phyloP scores from a whole-genome alignment of 768 basidiomycete genomes.

The Tricholoma hemisulphureum region DNA sequence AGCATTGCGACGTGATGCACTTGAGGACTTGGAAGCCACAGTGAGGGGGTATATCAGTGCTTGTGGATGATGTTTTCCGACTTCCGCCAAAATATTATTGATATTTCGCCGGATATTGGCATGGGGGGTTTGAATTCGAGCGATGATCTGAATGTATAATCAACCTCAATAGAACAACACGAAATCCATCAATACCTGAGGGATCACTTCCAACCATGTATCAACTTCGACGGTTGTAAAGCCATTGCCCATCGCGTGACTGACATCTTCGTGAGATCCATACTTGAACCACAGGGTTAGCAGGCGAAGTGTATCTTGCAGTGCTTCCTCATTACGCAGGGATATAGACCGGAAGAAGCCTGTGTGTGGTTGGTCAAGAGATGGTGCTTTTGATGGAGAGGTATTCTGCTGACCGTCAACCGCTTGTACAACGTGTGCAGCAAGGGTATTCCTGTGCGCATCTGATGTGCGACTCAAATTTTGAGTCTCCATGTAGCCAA shows the following conservation, averaged over 20 bases:
- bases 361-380: conserved; percentile 26
- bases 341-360: conserved; percentile 96
- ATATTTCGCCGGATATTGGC: conserved; percentile 85
- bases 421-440: conserved; percentile 85
- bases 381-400: neutral
- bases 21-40: conserved; percentile 95
- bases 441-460: conserved; percentile 60
- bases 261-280: conserved; percentile 87
- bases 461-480: conserved; percentile 54
- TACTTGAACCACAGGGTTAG: conserved; percentile 98
- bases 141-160: conserved; percentile 72
- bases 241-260: conserved; percentile 82
- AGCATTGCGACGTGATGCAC: conserved; percentile 73
- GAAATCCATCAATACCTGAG: conserved; percentile 60
- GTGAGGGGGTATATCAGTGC: conserved; percentile 94
- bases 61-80: conserved; percentile 96
- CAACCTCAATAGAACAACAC: neutral
- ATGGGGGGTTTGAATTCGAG: conserved; percentile 94
- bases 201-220: conserved; percentile 98
- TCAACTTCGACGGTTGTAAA: conserved; percentile 91
- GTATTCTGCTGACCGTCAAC: conserved; percentile 64
- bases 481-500: conserved; percentile 74
- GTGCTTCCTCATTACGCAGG: conserved; percentile 81
- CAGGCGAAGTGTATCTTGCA: conserved; percentile 92
- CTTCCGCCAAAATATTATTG: conserved; percentile 81